Percentiles rank a stretch among this genome's conserved stretches.
Conservation (phyloP, 2,329 filamentous ascomycete genomes). For the Fusarium sororula region DNA sequence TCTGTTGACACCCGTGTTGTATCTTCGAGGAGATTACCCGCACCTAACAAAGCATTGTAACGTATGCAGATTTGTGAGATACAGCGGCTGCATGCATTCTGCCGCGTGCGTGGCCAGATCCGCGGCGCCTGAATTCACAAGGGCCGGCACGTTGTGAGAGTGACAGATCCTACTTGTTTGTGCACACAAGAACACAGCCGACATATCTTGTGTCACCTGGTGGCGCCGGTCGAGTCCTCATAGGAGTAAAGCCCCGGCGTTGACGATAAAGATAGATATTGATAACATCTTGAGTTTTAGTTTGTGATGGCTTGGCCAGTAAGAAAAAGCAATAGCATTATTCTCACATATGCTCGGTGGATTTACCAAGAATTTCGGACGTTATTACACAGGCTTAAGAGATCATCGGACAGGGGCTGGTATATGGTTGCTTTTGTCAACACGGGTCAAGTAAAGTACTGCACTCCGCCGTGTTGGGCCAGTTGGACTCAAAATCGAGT, state of each 20-base stretch:
- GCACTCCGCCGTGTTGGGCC: not conserved
- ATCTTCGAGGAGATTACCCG: not conserved
- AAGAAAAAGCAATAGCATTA: not conserved
- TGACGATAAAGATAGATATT: not conserved
- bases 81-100: constrained; percentile 19
- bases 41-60: not conserved
- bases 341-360: not conserved
- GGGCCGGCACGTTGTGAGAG: constrained; percentile 2
- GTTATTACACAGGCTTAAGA: not conserved
- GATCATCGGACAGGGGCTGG: not conserved
- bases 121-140: constrained; percentile 6
- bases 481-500: constrained; percentile 10
- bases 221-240: not conserved
- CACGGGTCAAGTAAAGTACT: not conserved
- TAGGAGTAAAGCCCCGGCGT: not conserved
- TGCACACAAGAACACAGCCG: constrained; percentile 6
- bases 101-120: constrained; percentile 32
- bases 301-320: not conserved
- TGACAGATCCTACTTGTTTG: constrained; percentile 7
- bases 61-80: not conserved
- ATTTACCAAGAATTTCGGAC: not conserved
- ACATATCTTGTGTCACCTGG: constrained; percentile 1
- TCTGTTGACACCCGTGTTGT: not conserved
- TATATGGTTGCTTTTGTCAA: not conserved
- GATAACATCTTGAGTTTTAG: not conserved